A percentile compares a stretch with the other conserved stretches of the same genome.
Conservation (phyloP, 305 asterid species). For the Petunia hybrid region DNA sequence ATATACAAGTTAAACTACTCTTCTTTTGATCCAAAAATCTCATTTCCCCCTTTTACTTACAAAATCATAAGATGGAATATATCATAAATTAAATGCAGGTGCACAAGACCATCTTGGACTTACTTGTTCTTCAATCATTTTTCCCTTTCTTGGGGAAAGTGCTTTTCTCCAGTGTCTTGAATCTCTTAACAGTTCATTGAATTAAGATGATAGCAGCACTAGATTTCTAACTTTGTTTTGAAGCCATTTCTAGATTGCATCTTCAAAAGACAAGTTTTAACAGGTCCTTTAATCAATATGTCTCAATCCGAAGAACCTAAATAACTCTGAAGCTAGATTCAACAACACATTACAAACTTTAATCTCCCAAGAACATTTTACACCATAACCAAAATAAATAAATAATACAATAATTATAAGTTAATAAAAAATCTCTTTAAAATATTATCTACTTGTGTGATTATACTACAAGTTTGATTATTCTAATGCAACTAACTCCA, state of each 20-base stretch:
- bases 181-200: slow-evolving; percentile 45
- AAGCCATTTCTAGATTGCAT: slow-evolving; percentile 51
- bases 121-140: slow-evolving; percentile 19
- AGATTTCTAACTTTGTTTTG: slow-evolving; percentile 45
- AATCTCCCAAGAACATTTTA: slow-evolving; percentile 46
- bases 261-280: slow-evolving; percentile 37
- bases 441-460: background rate
- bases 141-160: slow-evolving; percentile 35
- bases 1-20: background rate
- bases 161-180: slow-evolving; percentile 12
- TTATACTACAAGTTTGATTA: slow-evolving; percentile 1
- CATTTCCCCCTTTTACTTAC: background rate
- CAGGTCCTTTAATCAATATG: slow-evolving; percentile 28
- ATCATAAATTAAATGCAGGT: slow-evolving; percentile 2
- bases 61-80: background rate
- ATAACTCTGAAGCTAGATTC: slow-evolving; percentile 31
- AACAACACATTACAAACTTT: slow-evolving; percentile 26
- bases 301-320: slow-evolving; percentile 51
- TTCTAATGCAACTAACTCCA: slow-evolving; percentile 51
- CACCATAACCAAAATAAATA: slow-evolving; percentile 15
- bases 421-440: background rate
- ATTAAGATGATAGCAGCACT: slow-evolving; percentile 35
- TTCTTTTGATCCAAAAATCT: background rate
- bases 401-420: background rate
- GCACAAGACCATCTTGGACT: slow-evolving; percentile 18